phyloP scores from a whole-genome alignment of 75 land plant species.

The Cunninghamia lanceolata region DNA sequence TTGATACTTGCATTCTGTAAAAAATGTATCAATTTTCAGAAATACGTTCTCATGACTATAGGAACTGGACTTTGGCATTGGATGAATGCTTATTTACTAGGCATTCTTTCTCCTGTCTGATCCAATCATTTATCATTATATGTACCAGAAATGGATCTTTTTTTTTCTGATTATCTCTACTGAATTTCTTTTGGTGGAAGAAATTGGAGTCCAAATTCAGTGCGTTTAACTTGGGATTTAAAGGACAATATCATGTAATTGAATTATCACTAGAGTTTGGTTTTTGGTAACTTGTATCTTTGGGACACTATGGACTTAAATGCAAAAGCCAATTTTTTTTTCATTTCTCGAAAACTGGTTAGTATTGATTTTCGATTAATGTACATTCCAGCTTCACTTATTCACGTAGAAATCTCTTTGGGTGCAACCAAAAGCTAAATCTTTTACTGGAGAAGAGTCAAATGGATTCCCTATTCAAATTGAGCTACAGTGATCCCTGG shows the following conservation, averaged over 20 bases:
- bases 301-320: background rate
- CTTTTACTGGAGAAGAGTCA: conserved; percentile 93
- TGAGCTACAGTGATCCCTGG: conserved; percentile 98
- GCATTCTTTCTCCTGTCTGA: background rate
- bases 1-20: background rate
- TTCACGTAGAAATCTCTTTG: conserved; percentile 95
- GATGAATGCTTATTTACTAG: background rate
- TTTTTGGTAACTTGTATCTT: background rate
- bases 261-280: background rate
- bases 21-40: background rate
- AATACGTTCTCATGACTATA: background rate
- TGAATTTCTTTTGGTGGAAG: background rate
- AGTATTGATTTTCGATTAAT: background rate
- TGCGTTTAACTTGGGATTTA: background rate
- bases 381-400: conserved; percentile 86
- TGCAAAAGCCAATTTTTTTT: background rate
- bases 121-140: background rate
- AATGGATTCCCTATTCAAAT: conserved; percentile 85
- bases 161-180: background rate
- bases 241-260: background rate
- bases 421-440: conserved; percentile 90
- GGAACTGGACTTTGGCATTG: background rate
- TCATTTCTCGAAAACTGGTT: background rate
- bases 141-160: background rate
- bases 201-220: background rate